Percentiles rank a stretch among this genome's conserved stretches.
phyloP scores from a whole-genome alignment of 2,329 filamentous ascomycete species.

The Plenodomus biglobosus region DNA sequence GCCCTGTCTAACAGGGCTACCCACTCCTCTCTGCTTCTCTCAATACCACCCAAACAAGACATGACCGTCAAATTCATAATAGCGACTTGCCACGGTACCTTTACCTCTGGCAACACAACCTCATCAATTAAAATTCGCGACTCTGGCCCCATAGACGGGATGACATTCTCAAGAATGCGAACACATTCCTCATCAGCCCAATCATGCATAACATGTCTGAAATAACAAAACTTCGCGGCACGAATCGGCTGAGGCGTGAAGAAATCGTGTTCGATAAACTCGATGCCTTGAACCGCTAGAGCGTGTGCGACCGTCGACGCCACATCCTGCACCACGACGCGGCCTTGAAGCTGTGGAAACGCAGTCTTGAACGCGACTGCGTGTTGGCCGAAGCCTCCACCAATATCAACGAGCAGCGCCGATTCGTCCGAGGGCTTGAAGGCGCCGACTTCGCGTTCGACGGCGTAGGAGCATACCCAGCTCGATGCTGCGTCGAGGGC shows the following conservation, averaged over 20 bases:
- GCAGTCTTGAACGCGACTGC: constrained; percentile 23
- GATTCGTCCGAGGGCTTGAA: constrained; percentile 18
- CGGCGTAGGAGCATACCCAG: constrained; percentile 27
- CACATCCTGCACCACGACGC: constrained; percentile 32
- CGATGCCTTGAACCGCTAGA: constrained; percentile 19
- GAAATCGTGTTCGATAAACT: constrained; percentile 39
- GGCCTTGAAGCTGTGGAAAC: constrained; percentile 13
- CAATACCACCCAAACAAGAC: constrained; percentile 25
- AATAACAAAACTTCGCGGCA: constrained; percentile 38
- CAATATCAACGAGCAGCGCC: constrained; percentile 34
- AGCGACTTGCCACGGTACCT: constrained; percentile 33
- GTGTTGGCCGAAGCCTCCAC: constrained; percentile 38
- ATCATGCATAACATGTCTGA: constrained; percentile 39
- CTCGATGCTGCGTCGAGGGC: constrained; percentile 20
- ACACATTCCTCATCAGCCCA: constrained; percentile 34
- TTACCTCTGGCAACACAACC: constrained; percentile 31
- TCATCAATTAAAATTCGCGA: constrained; percentile 39
- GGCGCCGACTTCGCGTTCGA: constrained; percentile 12
- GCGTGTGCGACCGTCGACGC: constrained; percentile 23
- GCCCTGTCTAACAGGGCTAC: constrained; percentile 20
- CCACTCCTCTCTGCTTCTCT: constrained; percentile 28
- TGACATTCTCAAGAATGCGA: constrained; percentile 29
- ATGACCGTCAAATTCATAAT: constrained; percentile 36
- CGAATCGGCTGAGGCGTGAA: constrained; percentile 33
- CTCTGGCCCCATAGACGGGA: constrained; percentile 28